Evolutionary conservation across 2,329 filamentous ascomycete species (phyloP).

Genomic region (Penicillium brevicompactum): DNA sequence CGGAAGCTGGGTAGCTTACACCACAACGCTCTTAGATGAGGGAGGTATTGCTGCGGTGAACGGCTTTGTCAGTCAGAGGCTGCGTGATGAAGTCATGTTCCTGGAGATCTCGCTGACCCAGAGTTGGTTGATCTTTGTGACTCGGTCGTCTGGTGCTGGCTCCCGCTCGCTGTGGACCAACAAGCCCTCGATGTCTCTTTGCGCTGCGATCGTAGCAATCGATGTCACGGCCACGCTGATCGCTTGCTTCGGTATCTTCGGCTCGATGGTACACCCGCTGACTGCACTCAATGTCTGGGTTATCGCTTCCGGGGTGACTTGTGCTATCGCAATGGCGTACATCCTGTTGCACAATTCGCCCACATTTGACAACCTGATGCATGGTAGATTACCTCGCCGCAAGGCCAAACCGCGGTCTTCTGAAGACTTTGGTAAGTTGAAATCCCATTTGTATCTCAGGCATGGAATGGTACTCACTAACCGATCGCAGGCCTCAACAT

Average conservation of each 20-base stretch:
- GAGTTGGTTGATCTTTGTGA: constrained; percentile 97
- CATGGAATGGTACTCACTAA: constrained; percentile 48
- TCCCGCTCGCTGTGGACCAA: constrained; percentile 80
- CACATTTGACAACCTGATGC: constrained; percentile 90
- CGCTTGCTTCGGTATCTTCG: constrained; percentile 81
- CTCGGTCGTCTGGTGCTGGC: constrained; percentile 72
- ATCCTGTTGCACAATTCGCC: constrained; percentile 80
- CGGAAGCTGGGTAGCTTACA: constrained; percentile 87
- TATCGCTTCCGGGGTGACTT: constrained; percentile 76
- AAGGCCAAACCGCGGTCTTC: constrained; percentile 77
- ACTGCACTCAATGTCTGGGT: constrained; percentile 88
- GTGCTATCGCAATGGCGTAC: constrained; percentile 80
- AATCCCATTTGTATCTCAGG: constrained; percentile 1
- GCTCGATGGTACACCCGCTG: constrained; percentile 68
- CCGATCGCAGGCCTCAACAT: constrained; percentile 71
- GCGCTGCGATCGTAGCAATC: constrained; percentile 75
- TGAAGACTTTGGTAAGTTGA: constrained; percentile 81
- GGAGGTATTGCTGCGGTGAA: constrained; percentile 90
- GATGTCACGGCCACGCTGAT: constrained; percentile 85
- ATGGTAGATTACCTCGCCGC: constrained; percentile 81
- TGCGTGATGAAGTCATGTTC: constrained; percentile 78
- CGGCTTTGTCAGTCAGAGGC: constrained; percentile 56
- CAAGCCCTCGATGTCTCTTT: constrained; percentile 81
- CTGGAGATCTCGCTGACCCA: constrained; percentile 87
- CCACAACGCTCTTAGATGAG: constrained; percentile 73